Conservation (phyloP, 805 yeast genomes). For the Candida incommunis region DNA sequence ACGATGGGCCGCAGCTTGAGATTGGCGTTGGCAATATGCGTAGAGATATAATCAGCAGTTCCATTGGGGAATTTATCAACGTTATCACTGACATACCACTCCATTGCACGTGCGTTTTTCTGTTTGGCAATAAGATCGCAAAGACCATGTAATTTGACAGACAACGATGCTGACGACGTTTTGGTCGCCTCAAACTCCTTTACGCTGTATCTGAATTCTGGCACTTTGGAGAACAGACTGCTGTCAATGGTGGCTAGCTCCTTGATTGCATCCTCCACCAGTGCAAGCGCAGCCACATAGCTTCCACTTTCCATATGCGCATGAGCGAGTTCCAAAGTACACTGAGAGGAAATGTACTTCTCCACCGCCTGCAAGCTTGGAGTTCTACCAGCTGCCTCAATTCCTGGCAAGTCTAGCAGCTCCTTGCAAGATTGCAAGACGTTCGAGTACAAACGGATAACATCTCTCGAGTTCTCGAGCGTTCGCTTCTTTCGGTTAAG, state of each 20-base stretch:
- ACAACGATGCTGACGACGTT: not conserved
- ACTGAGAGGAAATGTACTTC: conserved; percentile 32
- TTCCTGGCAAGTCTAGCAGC: conserved; percentile 79
- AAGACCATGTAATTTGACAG: conserved; percentile 16
- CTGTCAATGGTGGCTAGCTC: conserved; percentile 4
- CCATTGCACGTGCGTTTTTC: conserved; percentile 3
- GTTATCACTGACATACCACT: conserved; percentile 30
- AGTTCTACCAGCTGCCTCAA: conserved; percentile 60
- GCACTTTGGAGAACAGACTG: not conserved
- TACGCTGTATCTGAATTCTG: conserved; percentile 2
- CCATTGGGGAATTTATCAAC: conserved; percentile 27
- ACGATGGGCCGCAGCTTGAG: conserved; percentile 43
- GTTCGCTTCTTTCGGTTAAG: not conserved
- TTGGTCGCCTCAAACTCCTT: conserved; percentile 2
- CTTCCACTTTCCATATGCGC: conserved; percentile 19
- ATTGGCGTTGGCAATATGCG: conserved; percentile 19
- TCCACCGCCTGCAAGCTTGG: conserved; percentile 38
- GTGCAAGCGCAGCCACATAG: conserved; percentile 19
- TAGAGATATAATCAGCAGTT: conserved; percentile 12
- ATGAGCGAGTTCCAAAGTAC: conserved; percentile 29
- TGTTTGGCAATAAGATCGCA: conserved; percentile 22
- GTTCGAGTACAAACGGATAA: conserved; percentile 34
- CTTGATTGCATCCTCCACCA: conserved; percentile 10
- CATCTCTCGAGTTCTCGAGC: conserved; percentile 20
- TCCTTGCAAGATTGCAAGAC: conserved; percentile 41